Evolutionary conservation across 2,329 filamentous ascomycete species (phyloP), one percentile per base, ranked within the genome.

Genomic region (Hymenoscyphus albidus): DNA sequence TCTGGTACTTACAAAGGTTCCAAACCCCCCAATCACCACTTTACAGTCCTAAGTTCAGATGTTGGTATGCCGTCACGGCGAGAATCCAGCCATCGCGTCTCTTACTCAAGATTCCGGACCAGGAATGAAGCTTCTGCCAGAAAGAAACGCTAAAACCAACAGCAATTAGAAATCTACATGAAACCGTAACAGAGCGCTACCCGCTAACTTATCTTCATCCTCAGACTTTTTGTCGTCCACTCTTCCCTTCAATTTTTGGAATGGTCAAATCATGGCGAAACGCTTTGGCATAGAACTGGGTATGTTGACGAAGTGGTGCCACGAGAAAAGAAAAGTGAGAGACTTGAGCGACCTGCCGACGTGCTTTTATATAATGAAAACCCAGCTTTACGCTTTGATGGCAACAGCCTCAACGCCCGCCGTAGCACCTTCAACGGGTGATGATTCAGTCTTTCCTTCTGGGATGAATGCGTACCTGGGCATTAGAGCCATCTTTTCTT

Each of bases 401-500:
- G 70, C 67, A 62, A 65, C 70, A 55, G 72, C 67, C 64, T 70
- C 68, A 64, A 63, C 69, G 58, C 70, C 67, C 38, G 66, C 51
- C 40, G 67, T 64, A 58, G 67, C 65, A 65, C 65, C 64, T 62
- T 73, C 71, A 66, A 70, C 71, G 68, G 71, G 69, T 58, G 68
- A 59, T 71, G 70, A 68, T 71, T 76, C 73, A 74, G 70, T 69
- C 69, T 75, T 74, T 72, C 68, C 71, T 68, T 74, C 73, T 72
- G 83, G 84, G 73, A 80, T 80, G 76, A 85, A 90, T 72, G 88
- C 87, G 80, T 96, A 97, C 77, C 87, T 88, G 67, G 90, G 82
- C 79, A 95, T 80, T 74, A 81, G 79, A 35, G 92, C 89, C 91
- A 96, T 93, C 78, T 88, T 92, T 82, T 97, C 93, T 80, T 97